Conservation (phyloP, 2,329 filamentous ascomycete species). For the Colletotrichum destructivum region DNA sequence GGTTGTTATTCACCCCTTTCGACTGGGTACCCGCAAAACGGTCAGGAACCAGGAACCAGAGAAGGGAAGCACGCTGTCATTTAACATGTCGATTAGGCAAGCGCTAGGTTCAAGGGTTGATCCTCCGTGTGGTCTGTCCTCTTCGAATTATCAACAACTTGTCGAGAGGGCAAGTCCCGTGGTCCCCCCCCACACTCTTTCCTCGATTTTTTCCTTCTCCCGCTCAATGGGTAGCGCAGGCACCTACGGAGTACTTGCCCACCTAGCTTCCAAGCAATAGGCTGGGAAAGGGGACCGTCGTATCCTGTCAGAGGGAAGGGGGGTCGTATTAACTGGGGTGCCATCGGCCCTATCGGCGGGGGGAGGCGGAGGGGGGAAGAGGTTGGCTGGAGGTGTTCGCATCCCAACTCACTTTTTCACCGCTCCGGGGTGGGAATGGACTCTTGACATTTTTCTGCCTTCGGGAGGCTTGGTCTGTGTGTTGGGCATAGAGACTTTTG, state of each 20-base stretch:
- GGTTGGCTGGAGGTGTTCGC: background rate
- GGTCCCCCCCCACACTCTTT: conserved; percentile 11
- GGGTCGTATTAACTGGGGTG: conserved; percentile 39
- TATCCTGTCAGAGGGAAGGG: background rate
- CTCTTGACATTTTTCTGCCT: background rate
- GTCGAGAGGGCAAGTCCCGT: conserved; percentile 21
- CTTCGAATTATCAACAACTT: background rate
- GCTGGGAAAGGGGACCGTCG: background rate
- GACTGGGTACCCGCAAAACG: background rate
- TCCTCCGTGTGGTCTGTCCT: background rate
- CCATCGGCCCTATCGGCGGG: conserved; percentile 41
- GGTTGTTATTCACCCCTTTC: background rate
- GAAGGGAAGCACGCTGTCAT: background rate
- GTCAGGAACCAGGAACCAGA: conserved; percentile 12
- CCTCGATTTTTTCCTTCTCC: conserved; percentile 15
- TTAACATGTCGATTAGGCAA: background rate
- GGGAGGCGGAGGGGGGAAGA: background rate
- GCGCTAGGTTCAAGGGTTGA: background rate
- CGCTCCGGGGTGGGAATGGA: conserved; percentile 13
- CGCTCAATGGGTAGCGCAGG: too few species aligned
- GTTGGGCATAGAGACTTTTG: background rate
- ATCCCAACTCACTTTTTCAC: conserved; percentile 19
- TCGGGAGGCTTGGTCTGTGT: background rate
- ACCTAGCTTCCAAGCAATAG: background rate
- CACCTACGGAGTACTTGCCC: too few species aligned